Evolutionary conservation across 169 alveolate genomes (phyloP), one percentile per base, ranked within the genome.

Genomic region (Theileria luwenshuni): DNA sequence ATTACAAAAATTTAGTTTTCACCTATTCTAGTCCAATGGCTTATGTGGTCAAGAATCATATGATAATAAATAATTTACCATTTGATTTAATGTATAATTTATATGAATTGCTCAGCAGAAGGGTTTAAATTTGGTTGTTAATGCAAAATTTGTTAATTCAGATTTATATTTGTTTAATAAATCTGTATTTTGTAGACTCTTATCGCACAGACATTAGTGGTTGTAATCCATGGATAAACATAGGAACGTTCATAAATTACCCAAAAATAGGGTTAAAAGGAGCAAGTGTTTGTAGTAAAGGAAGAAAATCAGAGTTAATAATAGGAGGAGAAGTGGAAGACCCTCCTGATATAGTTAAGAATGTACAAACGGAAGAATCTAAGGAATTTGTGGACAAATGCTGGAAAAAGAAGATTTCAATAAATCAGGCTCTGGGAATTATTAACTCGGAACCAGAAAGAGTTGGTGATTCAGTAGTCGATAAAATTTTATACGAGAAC

Each of bases 281-380:
- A 25, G 19, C 27, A 23, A 13, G 27, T 25, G 27, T n/a, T 15
- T 12, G 8, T 6, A 33, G 63, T 10, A 54, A 13, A 1, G 7
- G 25, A 54, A 21, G 35, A 0, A 35, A 8, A 23, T 30, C 51
- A 1, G 65, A 72, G 17, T 3, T 32, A 12, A 79, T 79, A 8
- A 27, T 79, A 3, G 86, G 86, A 25, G 86, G 86, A 28, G 73
- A 71, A 32, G n/a, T 79, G 41, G 83, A 79, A 38, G 48, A 51
- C 1, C 77, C 83, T 2, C 86, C 86, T 7, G 73, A 74, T 0
- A 47, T 79, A 12, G 68, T 79, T 1, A 74, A 69, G 32, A 49
- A 27, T 42, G 43, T 74, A 3, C 81, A 79, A 19, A 70, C 74
- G 21, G 70, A 58, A 32, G 86, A 79, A 59, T 52, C 69, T 25